Evolutionary conservation across 2,329 filamentous ascomycete genomes (phyloP), one percentile per base, ranked within the genome.

Genomic region (Ceratocystis diversiconidia): DNA sequence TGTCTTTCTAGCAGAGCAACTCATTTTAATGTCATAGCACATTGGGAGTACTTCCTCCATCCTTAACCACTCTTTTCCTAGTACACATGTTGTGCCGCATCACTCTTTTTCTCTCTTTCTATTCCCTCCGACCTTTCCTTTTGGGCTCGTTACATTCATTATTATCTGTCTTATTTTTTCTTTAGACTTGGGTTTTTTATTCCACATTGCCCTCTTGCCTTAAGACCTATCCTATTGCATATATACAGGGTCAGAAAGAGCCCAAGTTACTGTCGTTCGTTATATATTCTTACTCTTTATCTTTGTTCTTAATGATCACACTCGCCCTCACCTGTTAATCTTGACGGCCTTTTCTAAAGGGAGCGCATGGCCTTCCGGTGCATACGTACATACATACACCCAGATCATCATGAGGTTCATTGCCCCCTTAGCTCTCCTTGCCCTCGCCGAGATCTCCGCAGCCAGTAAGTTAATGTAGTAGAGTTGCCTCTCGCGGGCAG

Each of bases 261-360:
- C 43, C 43, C 36, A 46, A 41, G 36, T 41, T 15, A 41, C 36
- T 15, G n/a, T 62, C 60, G 22, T n/a, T 44, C 60, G 36, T 25
- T 62, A 22, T 62, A 46, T 62, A n/a, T 22, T 19, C 43, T 46
- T 62, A 41, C 36, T 41, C 19, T 25, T 25, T 46, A 15, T 44
- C 44, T 25, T n/a, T 25, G n/a, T 28, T 62, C 17, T 46, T 62
- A 36, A 69, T 72, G 55, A 59, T 28, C 28, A 32, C 28, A 32
- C 25, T 36, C n/a, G 8, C 15, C 15, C 28, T 32, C 28, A 6
- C 17, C 55, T 59, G 55, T n/a, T n/a, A 36, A 32, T 30, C 17
- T 32, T 17, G 55, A 59, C 55, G 55, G 55, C 28, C 30, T 59
- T 36, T 59, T 36, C 30, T 4, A 59, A 41, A 59, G 55, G 55